Base-by-base conservation (phyloP, 2,329 filamentous ascomycete genomes). In the Pseudogymnoascus sp. region DNA sequence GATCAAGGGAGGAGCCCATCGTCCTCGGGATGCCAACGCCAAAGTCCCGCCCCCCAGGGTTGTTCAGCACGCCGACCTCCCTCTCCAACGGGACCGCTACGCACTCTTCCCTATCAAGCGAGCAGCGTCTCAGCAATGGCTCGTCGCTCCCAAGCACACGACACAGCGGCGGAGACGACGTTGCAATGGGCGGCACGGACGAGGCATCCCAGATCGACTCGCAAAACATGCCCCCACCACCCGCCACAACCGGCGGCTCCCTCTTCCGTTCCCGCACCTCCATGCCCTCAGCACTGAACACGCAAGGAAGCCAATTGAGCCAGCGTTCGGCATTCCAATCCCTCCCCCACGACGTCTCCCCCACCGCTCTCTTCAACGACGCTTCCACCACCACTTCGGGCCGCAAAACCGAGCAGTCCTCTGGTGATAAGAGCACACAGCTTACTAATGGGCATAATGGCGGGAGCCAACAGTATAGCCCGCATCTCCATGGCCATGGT, bases 341-440 rank as follows among this genome's bases (percentile, higher is more conserved):
- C 18, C 74, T 87, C 2, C 82, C 84, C 0, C 76, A 79, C 0
- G 84, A 82, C 3, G 77, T 84, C 62, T 84, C 83, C 4, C 84
- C 84, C 12, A 84, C 82, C 25, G 82, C 81, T 11, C 74, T 82
- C 64, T 77, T 87, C 62, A 97, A 97, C 70, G 92, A 96, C 70
- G 93, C 92, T 1, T 96, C 92, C 1, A 95, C 92, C 1, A 96
- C 92, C 1, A 86, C 86, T 21, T 88, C 84, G 3, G 85, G 86
- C n/a, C 94, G 96, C 76, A 92, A 90, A 1, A 91, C 90, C 0
- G 86, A 89, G 65, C 83, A 85, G 5, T 91, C 88, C 2, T 86
- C 84, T 1, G 85, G 83, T 2, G 82, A 84, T 67, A 82, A 83
- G 73, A 87, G 88, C 72, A 90, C 88, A 0, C 89, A 92, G 72